Evolutionary conservation across 2,329 filamentous ascomycete genomes (phyloP), one percentile per base, ranked within the genome.

Genomic region (Polytolypa hystricis): DNA sequence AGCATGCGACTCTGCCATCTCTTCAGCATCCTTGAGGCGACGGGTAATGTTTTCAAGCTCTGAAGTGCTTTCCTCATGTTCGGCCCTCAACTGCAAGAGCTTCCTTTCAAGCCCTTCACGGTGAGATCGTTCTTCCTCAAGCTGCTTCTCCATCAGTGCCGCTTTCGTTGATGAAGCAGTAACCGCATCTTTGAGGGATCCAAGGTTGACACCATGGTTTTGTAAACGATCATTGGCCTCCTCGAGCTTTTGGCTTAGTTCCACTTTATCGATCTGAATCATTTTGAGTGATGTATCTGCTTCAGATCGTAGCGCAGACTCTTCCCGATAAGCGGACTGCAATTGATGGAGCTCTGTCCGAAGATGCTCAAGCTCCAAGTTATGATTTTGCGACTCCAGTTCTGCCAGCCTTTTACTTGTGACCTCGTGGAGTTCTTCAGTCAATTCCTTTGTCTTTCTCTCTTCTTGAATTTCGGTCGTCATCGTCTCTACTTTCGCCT

Each of bases 351-450:
- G 64, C 52, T 95, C 86, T 1, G 83, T 79, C 47, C 87, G 83
- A 23, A 98, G 65, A 17, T 77, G 80, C 56, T 96, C 89, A 6
- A 93, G 67, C 55, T 98, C 89, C 1, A 82, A 75, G 3, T 84
- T 79, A 25, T 82, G 86, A 51, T 81, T 80, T 53, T 94, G 89
- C 29, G 71, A 71, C 54, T 96, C 89, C 2, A 98, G 69, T 48
- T 95, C 86, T 5, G 76, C 67, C 58, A 93, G 79, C 15, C 89
- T 79, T 57, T 78, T 81, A 55, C 94, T 81, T 2, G 87, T 81
- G 17, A 84, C 83, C 47, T 79, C 78, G 4, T 81, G 73, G 2
- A 84, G 93, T 41, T 95, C 89, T 52, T 98, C 91, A 0, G 91
- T 86, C 10, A 95, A 66, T 50, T 85, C 79, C 33, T 85, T 77